Conservation (phyloP, 331 rosid species). For the Malus hybrid region DNA sequence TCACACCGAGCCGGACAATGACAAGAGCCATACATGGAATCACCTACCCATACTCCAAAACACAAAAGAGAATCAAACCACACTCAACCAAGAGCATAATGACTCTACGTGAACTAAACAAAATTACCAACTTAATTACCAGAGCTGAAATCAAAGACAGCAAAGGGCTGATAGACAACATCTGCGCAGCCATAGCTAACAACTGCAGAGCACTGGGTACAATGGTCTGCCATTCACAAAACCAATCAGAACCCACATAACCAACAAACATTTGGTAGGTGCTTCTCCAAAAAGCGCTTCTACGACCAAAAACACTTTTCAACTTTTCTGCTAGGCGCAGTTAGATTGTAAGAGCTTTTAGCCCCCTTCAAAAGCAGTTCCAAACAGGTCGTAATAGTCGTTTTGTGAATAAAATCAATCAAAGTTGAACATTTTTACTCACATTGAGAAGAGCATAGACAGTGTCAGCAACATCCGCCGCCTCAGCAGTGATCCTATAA, state of each 20-base stretch:
- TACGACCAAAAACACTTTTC: too few species aligned
- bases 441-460: constrained; percentile 67
- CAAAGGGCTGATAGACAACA: constrained; percentile 65
- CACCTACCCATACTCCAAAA: constrained; percentile 32
- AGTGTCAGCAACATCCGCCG: constrained; percentile 63
- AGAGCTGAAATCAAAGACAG: constrained; percentile 62
- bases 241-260: constrained; percentile 1
- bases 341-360: too few species aligned
- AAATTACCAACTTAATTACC: constrained; percentile 35
- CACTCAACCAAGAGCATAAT: not conserved
- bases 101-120: not conserved
- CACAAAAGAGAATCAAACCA: constrained; percentile 6
- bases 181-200: constrained; percentile 64
- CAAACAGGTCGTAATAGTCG: not conserved
- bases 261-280: not conserved
- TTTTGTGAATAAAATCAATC: not conserved
- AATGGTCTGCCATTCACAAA: constrained; percentile 48
- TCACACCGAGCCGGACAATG: constrained; percentile 59
- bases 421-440: constrained; percentile 21
- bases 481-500: constrained; percentile 78
- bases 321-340: too few species aligned
- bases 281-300: too few species aligned
- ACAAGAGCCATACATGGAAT: constrained; percentile 66
- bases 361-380: too few species aligned
- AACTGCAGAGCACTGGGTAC: constrained; percentile 79